Evolutionary conservation across 495 filamentous ascomycete genomes (phyloP).

Genomic region (Aspergillus leporis): DNA sequence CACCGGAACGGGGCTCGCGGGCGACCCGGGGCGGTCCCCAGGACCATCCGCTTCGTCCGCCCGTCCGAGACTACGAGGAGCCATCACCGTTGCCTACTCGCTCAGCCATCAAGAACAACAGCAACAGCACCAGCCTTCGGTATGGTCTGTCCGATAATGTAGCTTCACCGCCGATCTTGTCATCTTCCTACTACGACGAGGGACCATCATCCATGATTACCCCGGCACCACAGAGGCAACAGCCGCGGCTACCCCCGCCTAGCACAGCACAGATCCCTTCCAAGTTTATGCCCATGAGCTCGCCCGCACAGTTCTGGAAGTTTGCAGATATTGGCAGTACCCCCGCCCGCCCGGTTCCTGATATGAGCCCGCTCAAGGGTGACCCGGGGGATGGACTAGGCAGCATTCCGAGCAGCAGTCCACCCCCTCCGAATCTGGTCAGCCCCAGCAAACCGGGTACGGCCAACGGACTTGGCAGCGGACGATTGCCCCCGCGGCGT

Average conservation of each 20-base stretch:
- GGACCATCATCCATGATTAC: conserved; percentile 68
- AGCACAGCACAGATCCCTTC: conserved; percentile 88
- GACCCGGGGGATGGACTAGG: conserved; percentile 45
- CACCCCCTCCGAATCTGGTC: conserved; percentile 51
- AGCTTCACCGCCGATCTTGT: conserved; percentile 68
- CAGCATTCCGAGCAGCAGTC: conserved; percentile 67
- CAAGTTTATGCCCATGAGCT: conserved; percentile 92
- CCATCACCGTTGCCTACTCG: conserved; percentile 55
- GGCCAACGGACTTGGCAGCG: conserved; percentile 35
- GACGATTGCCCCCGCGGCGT: conserved; percentile 37
- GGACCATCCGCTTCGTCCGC: conserved; percentile 38
- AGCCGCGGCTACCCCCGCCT: conserved; percentile 81
- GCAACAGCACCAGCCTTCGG: conserved; percentile 47
- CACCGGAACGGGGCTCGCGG: conserved; percentile 47
- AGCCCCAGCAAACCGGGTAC: conserved; percentile 50
- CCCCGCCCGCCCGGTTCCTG: conserved; percentile 63
- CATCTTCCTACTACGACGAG: conserved; percentile 63
- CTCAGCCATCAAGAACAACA: conserved; percentile 51
- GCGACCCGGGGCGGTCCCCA: conserved; percentile 33
- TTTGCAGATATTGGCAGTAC: conserved; percentile 72
- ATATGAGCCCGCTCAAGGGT: conserved; percentile 61
- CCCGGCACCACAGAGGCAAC: conserved; percentile 79
- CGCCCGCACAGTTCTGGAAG: conserved; percentile 97
- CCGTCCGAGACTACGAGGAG: conserved; percentile 53
- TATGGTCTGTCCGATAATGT: conserved; percentile 59